Base-by-base conservation (phyloP, 2,329 filamentous ascomycete species). In the Alternaria viburni region DNA sequence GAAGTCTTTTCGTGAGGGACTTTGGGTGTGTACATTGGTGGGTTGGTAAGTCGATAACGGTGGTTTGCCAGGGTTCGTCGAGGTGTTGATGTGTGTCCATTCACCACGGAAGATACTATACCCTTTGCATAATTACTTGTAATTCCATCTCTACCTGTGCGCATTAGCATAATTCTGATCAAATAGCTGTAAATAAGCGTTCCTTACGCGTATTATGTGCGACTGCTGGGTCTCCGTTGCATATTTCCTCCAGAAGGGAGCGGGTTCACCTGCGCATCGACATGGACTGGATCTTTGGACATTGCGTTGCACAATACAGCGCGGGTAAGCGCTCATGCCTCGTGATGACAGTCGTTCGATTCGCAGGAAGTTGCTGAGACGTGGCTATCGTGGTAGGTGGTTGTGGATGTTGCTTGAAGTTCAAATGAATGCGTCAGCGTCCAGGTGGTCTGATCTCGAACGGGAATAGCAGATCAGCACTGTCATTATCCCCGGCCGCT, bases 261-360 rank as follows among this genome's bases (percentile, higher is more conserved):
- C 46, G 75, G 32, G 7, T 36, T n/a, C 32, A n/a, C 32, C 32
- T 36, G 11, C 69, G 55, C 47, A 66, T 61, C 80, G 71, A 56
- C 80, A 66, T 62, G 81, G 12, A 51, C 46, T 0, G 83, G 82
- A 58, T 85, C 81, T n/a, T 82, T 75, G 67, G 87, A 86, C 19
- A 86, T 80, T 1, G 85, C 85, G 12, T 80, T 81, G 46, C 83
- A 77, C 9, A 54, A 62, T 81, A 87, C 85, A 28, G 83, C 84
- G 59, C 85, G 86, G 57, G 81, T 79, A 54, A 70, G 66, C 26
- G 65, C 57, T 32, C 71, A 65, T 5, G 66, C 62, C 26, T 72
- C 69, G 50, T 73, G 64, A 50, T 70, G 69, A 21, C 66, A 66
- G 41, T 69, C 68, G 54, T 71, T 70, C 9, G 62, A 64, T 59